Evolutionary conservation across 202 grass and related monocot species (phyloP), one percentile per base, ranked within the genome.

Genomic region (Zoysia matrella): DNA sequence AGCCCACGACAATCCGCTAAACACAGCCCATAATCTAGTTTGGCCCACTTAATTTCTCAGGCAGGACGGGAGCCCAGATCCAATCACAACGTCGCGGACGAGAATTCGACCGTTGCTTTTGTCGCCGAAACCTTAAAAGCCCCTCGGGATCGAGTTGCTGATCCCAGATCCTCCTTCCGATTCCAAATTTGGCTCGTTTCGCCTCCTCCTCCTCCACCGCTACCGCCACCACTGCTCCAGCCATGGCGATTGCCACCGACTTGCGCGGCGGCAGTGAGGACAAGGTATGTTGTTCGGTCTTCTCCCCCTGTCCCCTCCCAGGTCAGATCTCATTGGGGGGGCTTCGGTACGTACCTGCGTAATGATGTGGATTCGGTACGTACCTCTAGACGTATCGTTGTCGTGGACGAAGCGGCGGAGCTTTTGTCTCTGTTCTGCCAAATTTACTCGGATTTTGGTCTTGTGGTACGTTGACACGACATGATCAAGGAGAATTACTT

Each of bases 231-330:
- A 75, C 80, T 67, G 60, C 53, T 18, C 50, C 60, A 52, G 11
- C 56, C 67, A 98, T 98, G 95, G 86, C 87, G 77, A 85, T 95
- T 85, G 82, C 80, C 76, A 77, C 88, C 39, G 95, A 98, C 67
- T 78, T 78, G 65, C 69, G 65, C 72, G 67, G 80, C 75, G 61
- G 72, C 69, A 74, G 72, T 61, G 90, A 93, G 88, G 86, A 90
- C 66, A 85, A 88, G 92, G 92, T 98, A 76, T 2, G 42, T n/a
- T 39, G 47, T 49, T 14, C 71, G 36, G 16, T 15, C 36, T 46
- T 36, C 30, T 63, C 52, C 57, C 0, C 45, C 67, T 1, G 30
- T 36, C 30, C 30, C 52, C 30, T 72, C 56, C 51, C 56, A 2
- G 50, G 5, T 11, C 68, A 54, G 80, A 73, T 76, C 60, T 63